Base-by-base conservation (phyloP, 257 asterid genomes). In the Eucommia ulmoides region DNA sequence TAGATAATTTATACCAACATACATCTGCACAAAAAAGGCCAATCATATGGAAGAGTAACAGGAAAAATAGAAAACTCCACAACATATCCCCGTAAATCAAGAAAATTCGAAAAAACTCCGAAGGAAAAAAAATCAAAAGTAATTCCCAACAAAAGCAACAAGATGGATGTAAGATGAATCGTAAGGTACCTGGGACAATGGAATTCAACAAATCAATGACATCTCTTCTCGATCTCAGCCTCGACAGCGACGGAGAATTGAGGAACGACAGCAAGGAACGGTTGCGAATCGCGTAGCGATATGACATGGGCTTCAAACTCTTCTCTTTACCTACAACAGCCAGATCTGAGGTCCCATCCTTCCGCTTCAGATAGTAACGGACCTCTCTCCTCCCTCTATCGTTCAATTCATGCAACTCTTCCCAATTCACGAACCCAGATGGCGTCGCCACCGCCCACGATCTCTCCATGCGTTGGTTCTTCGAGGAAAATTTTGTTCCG, bases 251-350 rank as follows among this genome's bases (percentile, higher is more conserved):
- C n/a, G 65, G 55, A 38, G 68, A 54, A 41, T 66, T 64, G 51
- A 58, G 52, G 56, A 15, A 16, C 41, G 65, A 67, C 18, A 62
- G 64, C 68, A 59, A 55, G 12, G 58, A 50, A 41, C 24, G 51
- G 17, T 61, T 73, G 22, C 64, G 54, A 52, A 79, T 45, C 21
- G 54, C 72, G 65, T 61, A 69, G 23, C 48, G 57, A 58, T 81
- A 88, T 3, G 81, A 68, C 74, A 83, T 71, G 50, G 64, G 78
- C 62, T 71, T 50, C 14, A 51, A 42, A 41, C 64, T 71, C 68
- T 71, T 83, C 66, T 83, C 91, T 60, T 74, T 83, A 24, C 97
- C 95, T 8, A 81, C 76, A 22, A 83, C 82, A 10, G 73, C 92
- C 73, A 83, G 80, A 83, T 88, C 93, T 65, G 73, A 56, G 77